Evolutionary conservation across 192 early-diverging fungal species (phyloP).

Genomic region (Funneliformis mosseae): DNA sequence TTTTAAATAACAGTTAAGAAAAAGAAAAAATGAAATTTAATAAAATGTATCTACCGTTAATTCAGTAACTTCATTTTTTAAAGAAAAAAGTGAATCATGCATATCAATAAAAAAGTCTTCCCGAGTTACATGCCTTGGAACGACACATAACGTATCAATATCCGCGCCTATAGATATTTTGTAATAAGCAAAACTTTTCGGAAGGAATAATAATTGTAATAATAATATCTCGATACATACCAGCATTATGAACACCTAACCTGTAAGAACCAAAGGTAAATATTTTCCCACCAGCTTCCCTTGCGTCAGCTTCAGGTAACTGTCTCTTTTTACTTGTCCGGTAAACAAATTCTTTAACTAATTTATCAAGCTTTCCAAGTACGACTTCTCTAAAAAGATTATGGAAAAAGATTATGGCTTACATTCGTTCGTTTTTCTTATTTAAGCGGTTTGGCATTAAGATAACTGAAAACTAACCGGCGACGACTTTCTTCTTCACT

Average conservation of each 20-base stretch:
- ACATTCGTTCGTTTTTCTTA: slow-evolving; percentile 2
- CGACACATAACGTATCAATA: slow-evolving; percentile 98
- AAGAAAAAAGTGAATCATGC: slow-evolving; percentile 80
- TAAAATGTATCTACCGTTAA: slow-evolving; percentile 57
- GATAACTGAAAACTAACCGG: slow-evolving; percentile 55
- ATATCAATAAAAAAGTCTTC: slow-evolving; percentile 94
- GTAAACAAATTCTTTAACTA: slow-evolving; percentile 94
- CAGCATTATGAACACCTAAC: slow-evolving; percentile 91
- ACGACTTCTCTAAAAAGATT: slow-evolving; percentile 71
- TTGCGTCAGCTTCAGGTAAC: slow-evolving; percentile 81
- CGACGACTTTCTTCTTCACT: slow-evolving; percentile 79
- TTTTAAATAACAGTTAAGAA: slow-evolving; percentile 40
- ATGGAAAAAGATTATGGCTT: not conserved
- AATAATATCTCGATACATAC: slow-evolving; percentile 44
- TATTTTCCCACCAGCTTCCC: slow-evolving; percentile 91
- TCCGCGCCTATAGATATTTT: slow-evolving; percentile 71
- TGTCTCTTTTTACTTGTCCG: slow-evolving; percentile 66
- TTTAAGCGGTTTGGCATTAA: not conserved
- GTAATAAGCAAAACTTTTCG: not conserved
- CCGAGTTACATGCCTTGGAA: slow-evolving; percentile 83
- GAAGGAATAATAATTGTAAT: not conserved
- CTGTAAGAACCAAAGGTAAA: slow-evolving; percentile 98
- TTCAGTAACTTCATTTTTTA: slow-evolving; percentile 78
- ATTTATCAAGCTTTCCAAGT: slow-evolving; percentile 80
- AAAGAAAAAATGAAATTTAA: not conserved